Percentiles rank a stretch among this genome's conserved stretches.
These are phyloP conservation scores for Paramecium sonneborni DNA, from an alignment of 73 alveolate species.

Conservation along the genomic window DNA sequence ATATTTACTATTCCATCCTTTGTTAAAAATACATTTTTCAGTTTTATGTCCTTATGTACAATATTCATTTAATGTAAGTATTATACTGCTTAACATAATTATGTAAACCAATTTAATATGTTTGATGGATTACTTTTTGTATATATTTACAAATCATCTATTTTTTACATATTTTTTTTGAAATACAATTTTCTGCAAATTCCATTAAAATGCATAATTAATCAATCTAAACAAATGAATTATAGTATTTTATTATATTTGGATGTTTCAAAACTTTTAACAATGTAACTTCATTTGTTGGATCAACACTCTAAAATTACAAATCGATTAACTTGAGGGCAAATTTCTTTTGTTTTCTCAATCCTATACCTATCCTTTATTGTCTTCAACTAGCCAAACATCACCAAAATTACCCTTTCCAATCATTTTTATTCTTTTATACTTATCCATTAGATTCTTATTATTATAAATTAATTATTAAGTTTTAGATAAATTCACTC, in stretches of 20 bases:
- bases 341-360: slow-evolving; percentile 57
- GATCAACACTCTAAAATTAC: slow-evolving; percentile 50
- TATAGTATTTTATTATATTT: slow-evolving; percentile 71
- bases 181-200: slow-evolving; percentile 77
- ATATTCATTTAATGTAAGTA: slow-evolving; percentile 86
- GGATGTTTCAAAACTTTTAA: slow-evolving; percentile 73
- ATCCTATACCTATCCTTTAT: slow-evolving; percentile 50
- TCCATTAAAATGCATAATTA: slow-evolving; percentile 79
- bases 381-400: slow-evolving; percentile 68
- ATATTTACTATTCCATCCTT: slow-evolving; percentile 68
- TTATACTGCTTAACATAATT: slow-evolving; percentile 89
- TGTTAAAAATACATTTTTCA: slow-evolving; percentile 88
- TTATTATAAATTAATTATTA: background rate
- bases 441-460: background rate
- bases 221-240: slow-evolving; percentile 66
- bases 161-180: background rate
- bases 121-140: background rate
- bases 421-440: slow-evolving; percentile 17
- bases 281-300: slow-evolving; percentile 74
- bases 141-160: background rate
- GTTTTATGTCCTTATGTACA: slow-evolving; percentile 92
- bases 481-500: background rate
- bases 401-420: slow-evolving; percentile 79
- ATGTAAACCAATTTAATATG: slow-evolving; percentile 57
- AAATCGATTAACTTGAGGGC: slow-evolving; percentile 77